These are phyloP conservation scores for Fusarium dimerum DNA, from an alignment of 2,329 filamentous ascomycete species.

Conservation along the genomic window DNA sequence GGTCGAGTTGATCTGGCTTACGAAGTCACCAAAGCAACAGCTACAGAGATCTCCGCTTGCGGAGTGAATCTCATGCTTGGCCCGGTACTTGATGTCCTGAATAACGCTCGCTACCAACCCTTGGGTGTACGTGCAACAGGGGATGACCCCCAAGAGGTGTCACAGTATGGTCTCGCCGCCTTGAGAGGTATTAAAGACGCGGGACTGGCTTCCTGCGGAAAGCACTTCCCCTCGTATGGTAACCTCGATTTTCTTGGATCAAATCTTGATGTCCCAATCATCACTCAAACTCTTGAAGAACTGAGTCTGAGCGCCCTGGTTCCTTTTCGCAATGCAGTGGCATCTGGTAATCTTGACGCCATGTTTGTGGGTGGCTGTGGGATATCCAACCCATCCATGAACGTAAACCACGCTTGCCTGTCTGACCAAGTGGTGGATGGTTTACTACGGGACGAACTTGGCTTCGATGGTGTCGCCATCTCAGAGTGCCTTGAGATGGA, in stretches of 20 bases:
- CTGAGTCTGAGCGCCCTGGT: conserved; percentile 88
- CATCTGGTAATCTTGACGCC: conserved; percentile 77
- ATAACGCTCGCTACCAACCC: conserved; percentile 88
- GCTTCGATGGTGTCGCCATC: conserved; percentile 89
- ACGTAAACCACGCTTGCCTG: conserved; percentile 92
- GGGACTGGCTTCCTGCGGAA: conserved; percentile 85
- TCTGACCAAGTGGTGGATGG: conserved; percentile 93
- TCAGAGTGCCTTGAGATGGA: conserved; percentile 98
- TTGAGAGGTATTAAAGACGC: conserved; percentile 93
- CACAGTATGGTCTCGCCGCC: conserved; percentile 85
- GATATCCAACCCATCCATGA: conserved; percentile 87
- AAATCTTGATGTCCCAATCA: conserved; percentile 88
- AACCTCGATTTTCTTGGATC: conserved; percentile 93
- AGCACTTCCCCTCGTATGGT: conserved; percentile 95
- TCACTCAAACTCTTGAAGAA: conserved; percentile 91
- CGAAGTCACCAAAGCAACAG: conserved; percentile 88
- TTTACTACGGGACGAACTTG: conserved; percentile 81
- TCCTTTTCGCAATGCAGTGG: conserved; percentile 87
- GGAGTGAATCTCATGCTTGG: conserved; percentile 96
- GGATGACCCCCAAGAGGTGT: conserved; percentile 94
- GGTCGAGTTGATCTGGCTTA: conserved; percentile 84
- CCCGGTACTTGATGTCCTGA: conserved; percentile 89
- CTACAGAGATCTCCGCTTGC: conserved; percentile 86
- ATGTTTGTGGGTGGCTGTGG: conserved; percentile 97
- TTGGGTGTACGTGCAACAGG: conserved; percentile 86